Percentiles rank a stretch among this genome's conserved stretches.
Conservation (phyloP, 1,284 basidiomycete species). For the Cutaneotrichosporon cavernicola region DNA sequence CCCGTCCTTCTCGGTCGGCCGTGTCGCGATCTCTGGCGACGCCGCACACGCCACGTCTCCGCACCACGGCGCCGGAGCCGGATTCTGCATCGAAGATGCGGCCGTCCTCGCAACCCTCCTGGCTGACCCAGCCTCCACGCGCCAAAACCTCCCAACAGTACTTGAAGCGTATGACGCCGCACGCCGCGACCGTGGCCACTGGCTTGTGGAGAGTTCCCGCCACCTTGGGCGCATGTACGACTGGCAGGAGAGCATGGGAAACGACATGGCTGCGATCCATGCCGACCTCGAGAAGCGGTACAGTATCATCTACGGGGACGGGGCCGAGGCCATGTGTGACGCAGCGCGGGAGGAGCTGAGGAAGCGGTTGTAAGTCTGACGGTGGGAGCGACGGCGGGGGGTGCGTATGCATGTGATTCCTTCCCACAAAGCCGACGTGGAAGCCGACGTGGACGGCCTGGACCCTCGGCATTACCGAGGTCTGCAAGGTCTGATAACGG, state of each 20-base stretch:
- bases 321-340: slow-evolving; percentile 16
- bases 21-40: slow-evolving; percentile 23
- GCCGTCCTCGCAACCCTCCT: slow-evolving; percentile 23
- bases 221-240: slow-evolving; percentile 25
- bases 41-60: slow-evolving; percentile 29
- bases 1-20: slow-evolving; percentile 18
- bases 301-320: slow-evolving; percentile 15
- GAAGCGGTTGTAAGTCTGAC: neutral
- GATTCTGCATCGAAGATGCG: slow-evolving; percentile 29
- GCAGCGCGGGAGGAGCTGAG: slow-evolving; percentile 6
- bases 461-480: no score
- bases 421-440: no score
- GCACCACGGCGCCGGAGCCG: slow-evolving; percentile 31
- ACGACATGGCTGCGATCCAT: slow-evolving; percentile 24
- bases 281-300: slow-evolving; percentile 19
- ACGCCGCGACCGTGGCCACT: slow-evolving; percentile 23
- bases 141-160: slow-evolving; percentile 3
- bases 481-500: no score
- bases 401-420: no score
- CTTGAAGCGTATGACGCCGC: slow-evolving; percentile 21
- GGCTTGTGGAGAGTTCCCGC: slow-evolving; percentile 24
- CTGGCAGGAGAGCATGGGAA: slow-evolving; percentile 21
- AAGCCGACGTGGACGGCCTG: no score
- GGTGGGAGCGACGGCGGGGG: neutral
- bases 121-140: neutral